These are phyloP conservation scores for Eutypella sp. DNA, from an alignment of 2,329 filamentous ascomycete species.

Conservation along the genomic window DNA sequence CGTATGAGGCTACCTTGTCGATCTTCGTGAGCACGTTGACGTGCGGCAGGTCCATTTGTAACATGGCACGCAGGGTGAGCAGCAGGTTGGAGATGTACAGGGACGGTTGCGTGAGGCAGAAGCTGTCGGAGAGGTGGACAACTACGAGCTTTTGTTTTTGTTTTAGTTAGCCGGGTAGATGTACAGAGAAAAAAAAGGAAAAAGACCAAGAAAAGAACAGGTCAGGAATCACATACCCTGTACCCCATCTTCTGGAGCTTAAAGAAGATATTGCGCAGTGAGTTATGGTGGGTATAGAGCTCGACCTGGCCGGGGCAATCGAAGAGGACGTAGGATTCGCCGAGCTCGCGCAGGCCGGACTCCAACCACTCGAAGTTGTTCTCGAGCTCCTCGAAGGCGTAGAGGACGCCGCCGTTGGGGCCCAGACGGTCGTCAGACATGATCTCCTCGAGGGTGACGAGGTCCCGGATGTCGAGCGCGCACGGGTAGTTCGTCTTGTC, in stretches of 20 bases:
- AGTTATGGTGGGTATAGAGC: constrained; percentile 91
- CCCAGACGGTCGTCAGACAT: constrained; percentile 89
- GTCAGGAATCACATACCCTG: constrained; percentile 78
- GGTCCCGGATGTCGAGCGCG: constrained; percentile 82
- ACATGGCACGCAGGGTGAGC: constrained; percentile 89
- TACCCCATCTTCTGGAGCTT: constrained; percentile 87
- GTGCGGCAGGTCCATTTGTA: constrained; percentile 95
- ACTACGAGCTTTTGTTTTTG: constrained; percentile 86
- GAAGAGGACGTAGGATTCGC: constrained; percentile 89
- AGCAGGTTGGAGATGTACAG: constrained; percentile 93
- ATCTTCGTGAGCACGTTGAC: constrained; percentile 97
- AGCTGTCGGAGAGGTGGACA: constrained; percentile 88
- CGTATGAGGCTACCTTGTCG: constrained; percentile 83
- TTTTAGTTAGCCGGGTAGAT: constrained; percentile 21
- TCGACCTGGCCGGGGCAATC: constrained; percentile 97
- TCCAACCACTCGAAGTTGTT: constrained; percentile 92
- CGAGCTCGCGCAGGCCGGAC: constrained; percentile 70
- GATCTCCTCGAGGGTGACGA: constrained; percentile 88
- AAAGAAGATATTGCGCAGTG: constrained; percentile 86
- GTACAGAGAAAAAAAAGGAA: too few relatives aligned
- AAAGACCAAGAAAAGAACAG: too few relatives aligned
- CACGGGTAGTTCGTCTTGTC: constrained; percentile 85
- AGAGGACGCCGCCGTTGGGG: constrained; percentile 87
- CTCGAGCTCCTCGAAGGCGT: constrained; percentile 92
- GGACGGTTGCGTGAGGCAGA: constrained; percentile 87